Conservation (phyloP, 371 early-diverging fungal species). For the Lichtheimia ornata region DNA sequence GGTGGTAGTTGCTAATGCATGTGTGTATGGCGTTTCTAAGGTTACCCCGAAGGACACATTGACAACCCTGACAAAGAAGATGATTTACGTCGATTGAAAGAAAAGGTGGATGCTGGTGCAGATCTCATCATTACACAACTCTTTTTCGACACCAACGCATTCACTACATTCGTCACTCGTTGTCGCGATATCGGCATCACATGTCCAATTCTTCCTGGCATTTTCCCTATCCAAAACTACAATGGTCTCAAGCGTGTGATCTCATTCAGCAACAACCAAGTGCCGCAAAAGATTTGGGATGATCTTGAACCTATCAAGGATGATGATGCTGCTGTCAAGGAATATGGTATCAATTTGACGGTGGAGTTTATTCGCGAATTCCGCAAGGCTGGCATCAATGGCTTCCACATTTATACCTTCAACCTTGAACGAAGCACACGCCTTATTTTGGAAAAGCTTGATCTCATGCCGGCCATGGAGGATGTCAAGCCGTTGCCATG, state of each 20-base stretch:
- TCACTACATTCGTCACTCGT: constrained; percentile 74
- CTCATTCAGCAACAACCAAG: constrained; percentile 81
- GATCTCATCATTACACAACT: constrained; percentile 93
- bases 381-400: constrained; percentile 65
- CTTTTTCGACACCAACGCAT: constrained; percentile 90
- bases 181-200: constrained; percentile 80
- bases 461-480: constrained; percentile 77
- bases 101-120: constrained; percentile 90
- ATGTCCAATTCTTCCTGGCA: constrained; percentile 91
- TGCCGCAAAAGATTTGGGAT: constrained; percentile 82
- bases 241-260: constrained; percentile 84
- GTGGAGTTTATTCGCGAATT: constrained; percentile 80
- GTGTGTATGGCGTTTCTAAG: constrained; percentile 13
- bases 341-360: constrained; percentile 86
- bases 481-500: constrained; percentile 90
- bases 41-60: constrained; percentile 90
- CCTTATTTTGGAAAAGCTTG: constrained; percentile 80
- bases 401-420: constrained; percentile 87
- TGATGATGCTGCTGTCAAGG: constrained; percentile 93
- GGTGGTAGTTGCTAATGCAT: background rate
- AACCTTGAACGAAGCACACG: constrained; percentile 89
- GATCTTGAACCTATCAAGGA: constrained; percentile 93
- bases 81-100: constrained; percentile 80
- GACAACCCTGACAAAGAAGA: constrained; percentile 72
- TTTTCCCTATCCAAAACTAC: constrained; percentile 94